Percentiles rank a stretch among this genome's conserved stretches.
Evolutionary conservation across 2,329 filamentous ascomycete species (phyloP).

Genomic region (Ambrosiella beaveri): DNA sequence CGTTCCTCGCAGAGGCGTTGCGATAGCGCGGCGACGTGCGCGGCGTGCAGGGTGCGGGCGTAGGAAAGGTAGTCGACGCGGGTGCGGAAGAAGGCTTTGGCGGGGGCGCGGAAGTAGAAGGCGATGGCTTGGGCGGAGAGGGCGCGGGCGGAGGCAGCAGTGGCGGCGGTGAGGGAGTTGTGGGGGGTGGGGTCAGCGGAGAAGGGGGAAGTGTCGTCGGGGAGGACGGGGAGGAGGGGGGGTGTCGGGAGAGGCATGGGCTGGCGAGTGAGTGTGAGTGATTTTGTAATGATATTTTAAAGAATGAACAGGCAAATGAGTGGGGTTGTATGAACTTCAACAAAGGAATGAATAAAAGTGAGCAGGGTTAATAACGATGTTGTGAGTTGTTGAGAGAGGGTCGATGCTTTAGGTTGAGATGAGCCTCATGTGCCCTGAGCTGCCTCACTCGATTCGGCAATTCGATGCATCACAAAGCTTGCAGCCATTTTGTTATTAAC

Average conservation of each 20-base stretch:
- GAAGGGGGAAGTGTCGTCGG: neutral
- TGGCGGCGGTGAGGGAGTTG: conserved; percentile 46
- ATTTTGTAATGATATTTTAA: neutral
- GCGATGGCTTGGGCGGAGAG: conserved; percentile 68
- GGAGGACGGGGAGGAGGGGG: neutral
- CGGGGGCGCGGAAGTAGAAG: conserved; percentile 82
- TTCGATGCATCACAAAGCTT: no score
- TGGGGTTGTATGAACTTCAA: no score
- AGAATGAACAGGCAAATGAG: neutral
- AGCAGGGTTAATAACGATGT: no score
- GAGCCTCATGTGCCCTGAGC: no score
- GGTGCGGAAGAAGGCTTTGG: conserved; percentile 83
- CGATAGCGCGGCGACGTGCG: conserved; percentile 15
- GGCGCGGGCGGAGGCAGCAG: conserved; percentile 68
- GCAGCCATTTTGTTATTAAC: no score
- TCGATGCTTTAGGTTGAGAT: no score
- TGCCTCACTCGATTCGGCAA: no score
- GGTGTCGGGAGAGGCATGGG: neutral
- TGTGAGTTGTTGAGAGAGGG: no score
- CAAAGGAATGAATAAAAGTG: no score
- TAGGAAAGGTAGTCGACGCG: conserved; percentile 66
- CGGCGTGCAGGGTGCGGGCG: conserved; percentile 22
- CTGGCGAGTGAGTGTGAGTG: neutral
- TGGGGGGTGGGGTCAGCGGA: neutral
- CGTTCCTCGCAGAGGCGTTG: conserved; percentile 16